A percentile compares a stretch with the other conserved stretches of the same genome.
phyloP scores from a whole-genome alignment of 176 grass and related monocot genomes.

The Carex cristatella region DNA sequence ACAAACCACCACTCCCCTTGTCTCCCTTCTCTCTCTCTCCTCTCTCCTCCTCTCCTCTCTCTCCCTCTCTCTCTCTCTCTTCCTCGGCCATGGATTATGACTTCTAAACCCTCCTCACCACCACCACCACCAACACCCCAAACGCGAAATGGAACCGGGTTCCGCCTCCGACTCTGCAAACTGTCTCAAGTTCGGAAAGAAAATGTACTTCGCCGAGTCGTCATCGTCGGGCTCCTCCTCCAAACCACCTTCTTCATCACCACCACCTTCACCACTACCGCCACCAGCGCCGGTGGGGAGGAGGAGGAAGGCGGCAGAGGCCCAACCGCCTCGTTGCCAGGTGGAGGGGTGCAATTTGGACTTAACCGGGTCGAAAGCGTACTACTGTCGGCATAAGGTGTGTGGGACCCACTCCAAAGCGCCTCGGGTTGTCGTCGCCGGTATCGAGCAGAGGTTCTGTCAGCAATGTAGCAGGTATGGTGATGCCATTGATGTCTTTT shows the following conservation, averaged over 20 bases:
- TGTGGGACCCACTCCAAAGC: slow-evolving; percentile 61
- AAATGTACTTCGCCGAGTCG: slow-evolving; percentile 85
- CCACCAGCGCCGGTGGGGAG: background rate
- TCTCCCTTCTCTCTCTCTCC: background rate
- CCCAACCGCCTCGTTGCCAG: slow-evolving; percentile 49
- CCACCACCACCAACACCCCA: background rate
- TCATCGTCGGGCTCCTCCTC: background rate
- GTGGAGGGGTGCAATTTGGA: slow-evolving; percentile 70
- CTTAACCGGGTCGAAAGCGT: slow-evolving; percentile 58
- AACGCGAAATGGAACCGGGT: slow-evolving; percentile 47
- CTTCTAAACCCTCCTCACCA: background rate
- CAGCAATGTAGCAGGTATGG: slow-evolving; percentile 78
- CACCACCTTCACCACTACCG: background rate
- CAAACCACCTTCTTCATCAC: background rate
- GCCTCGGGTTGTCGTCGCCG: slow-evolving; percentile 47
- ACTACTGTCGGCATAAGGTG: slow-evolving; percentile 83
- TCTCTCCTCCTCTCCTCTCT: background rate
- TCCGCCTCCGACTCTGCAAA: slow-evolving; percentile 43
- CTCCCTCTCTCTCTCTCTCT: slow-evolving; percentile 12
- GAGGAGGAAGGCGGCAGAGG: slow-evolving; percentile 27
- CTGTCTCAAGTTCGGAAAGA: slow-evolving; percentile 86
- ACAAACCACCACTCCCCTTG: background rate
- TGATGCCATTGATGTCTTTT: background rate
- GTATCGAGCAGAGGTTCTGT: slow-evolving; percentile 73
- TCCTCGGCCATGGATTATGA: background rate